These are phyloP conservation scores for Ascochyta clinopodiicola DNA, from an alignment of 2,329 filamentous ascomycete species.

Conservation along the genomic window DNA sequence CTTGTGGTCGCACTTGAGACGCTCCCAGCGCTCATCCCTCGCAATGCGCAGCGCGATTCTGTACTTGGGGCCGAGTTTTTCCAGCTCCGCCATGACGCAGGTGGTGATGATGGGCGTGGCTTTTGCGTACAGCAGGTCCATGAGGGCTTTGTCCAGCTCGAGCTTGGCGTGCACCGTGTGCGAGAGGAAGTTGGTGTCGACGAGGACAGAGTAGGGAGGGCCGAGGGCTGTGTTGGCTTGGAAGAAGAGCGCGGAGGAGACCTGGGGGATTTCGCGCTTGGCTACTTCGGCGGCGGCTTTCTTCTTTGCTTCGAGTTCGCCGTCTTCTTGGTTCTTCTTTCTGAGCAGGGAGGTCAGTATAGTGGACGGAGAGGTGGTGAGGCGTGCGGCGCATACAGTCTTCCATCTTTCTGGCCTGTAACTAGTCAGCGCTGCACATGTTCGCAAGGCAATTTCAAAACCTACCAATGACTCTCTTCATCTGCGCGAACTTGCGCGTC, in stretches of 20 bases:
- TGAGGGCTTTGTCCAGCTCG: slow-evolving; percentile 83
- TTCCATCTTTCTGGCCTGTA: slow-evolving; percentile 70
- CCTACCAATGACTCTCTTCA: slow-evolving; percentile 80
- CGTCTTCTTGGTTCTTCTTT: slow-evolving; percentile 78
- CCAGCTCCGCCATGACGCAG: slow-evolving; percentile 78
- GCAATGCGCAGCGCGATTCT: slow-evolving; percentile 85
- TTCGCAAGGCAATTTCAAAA: not conserved
- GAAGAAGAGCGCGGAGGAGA: slow-evolving; percentile 66
- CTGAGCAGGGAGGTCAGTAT: slow-evolving; percentile 24
- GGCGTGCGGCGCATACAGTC: slow-evolving; percentile 57
- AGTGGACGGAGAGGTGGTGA: slow-evolving; percentile 13
- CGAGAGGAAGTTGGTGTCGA: slow-evolving; percentile 48
- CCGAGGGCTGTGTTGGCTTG: slow-evolving; percentile 77
- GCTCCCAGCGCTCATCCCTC: slow-evolving; percentile 85
- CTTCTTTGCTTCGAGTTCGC: slow-evolving; percentile 64
- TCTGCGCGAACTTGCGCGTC: slow-evolving; percentile 85
- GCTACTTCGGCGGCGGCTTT: slow-evolving; percentile 65
- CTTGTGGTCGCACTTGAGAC: slow-evolving; percentile 88
- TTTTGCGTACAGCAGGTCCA: slow-evolving; percentile 93
- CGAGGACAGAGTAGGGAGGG: slow-evolving; percentile 78
- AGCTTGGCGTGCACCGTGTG: slow-evolving; percentile 93
- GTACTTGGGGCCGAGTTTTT: slow-evolving; percentile 87
- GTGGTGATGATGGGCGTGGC: slow-evolving; percentile 87
- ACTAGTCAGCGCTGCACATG: not conserved
- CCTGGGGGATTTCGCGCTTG: slow-evolving; percentile 79